phyloP scores from a whole-genome alignment of 2,329 filamentous ascomycete species.

The Phialemonium atrogriseum region DNA sequence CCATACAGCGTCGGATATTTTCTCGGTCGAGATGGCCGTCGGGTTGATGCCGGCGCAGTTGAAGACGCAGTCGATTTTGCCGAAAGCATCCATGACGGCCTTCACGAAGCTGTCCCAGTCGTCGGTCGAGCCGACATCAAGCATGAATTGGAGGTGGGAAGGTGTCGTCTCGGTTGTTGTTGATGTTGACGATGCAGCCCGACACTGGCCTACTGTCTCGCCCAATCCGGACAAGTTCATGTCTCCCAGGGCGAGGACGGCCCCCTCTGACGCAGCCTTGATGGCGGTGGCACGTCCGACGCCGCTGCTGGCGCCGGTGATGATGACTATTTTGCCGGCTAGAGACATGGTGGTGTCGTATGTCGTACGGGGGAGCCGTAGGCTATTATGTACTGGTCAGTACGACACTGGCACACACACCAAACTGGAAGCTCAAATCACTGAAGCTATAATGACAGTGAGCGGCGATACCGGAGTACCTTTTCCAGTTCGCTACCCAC shows the following conservation, averaged over 20 bases:
- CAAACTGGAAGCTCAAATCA: too few species aligned
- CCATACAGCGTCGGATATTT: constrained; percentile 36
- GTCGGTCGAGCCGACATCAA: constrained; percentile 19
- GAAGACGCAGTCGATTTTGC: constrained; percentile 26
- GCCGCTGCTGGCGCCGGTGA: constrained; percentile 16
- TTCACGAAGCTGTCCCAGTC: constrained; percentile 16
- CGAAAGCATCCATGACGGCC: constrained; percentile 12
- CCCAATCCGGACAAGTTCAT: constrained; percentile 16
- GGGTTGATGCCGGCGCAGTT: constrained; percentile 40
- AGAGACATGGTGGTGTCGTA: too few species aligned
- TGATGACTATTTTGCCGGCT: constrained; percentile 9
- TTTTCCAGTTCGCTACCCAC: too few species aligned
- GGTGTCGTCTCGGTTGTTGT: too few species aligned
- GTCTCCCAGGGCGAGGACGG: constrained; percentile 17
- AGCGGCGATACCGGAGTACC: too few species aligned
- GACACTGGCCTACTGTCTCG: background rate
- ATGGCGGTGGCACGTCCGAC: constrained; percentile 16
- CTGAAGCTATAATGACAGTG: too few species aligned
- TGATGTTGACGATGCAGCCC: too few species aligned
- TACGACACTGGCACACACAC: too few species aligned
- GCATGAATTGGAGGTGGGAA: constrained; percentile 8
- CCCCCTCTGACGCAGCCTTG: constrained; percentile 17
- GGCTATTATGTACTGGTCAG: too few species aligned
- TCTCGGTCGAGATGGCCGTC: constrained; percentile 27
- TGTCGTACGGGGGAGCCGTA: too few species aligned